Conservation (phyloP, 192 early-diverging fungal genomes). For the Coemansia sp. region DNA sequence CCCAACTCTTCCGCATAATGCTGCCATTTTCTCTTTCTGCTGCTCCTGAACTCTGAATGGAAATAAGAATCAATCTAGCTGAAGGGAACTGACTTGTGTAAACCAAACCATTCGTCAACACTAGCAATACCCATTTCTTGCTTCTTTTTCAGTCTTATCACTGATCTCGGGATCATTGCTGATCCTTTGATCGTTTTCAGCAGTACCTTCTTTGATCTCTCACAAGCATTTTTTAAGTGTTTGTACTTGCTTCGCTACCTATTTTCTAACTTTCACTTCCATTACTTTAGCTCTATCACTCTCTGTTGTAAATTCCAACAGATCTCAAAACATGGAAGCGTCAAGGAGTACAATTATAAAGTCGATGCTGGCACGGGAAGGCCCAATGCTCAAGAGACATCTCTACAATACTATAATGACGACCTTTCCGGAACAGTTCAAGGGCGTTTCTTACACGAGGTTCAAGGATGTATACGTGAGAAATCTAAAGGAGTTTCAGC, state of each 20-base stretch:
- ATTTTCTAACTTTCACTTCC: neutral
- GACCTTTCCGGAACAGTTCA: constrained; percentile 29
- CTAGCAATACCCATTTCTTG: neutral
- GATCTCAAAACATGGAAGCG: constrained; percentile 5
- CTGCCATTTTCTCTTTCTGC: neutral
- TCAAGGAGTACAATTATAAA: constrained; percentile 43
- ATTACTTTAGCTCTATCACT: neutral
- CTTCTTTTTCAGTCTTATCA: neutral
- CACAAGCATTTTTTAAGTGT: neutral
- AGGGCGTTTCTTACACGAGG: constrained; percentile 21
- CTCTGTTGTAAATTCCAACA: neutral
- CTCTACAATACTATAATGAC: constrained; percentile 22
- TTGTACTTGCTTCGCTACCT: neutral
- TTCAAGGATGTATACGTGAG: constrained; percentile 39
- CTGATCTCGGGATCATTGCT: neutral
- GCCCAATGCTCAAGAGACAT: constrained; percentile 34
- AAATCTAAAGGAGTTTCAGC: constrained; percentile 38
- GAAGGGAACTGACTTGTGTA: neutral
- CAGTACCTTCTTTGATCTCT: neutral
- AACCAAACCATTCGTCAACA: neutral
- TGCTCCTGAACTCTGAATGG: neutral
- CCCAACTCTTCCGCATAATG: neutral
- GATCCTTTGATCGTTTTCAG: neutral
- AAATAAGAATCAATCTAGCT: neutral
- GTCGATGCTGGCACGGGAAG: constrained; percentile 30